Conservation (phyloP, 1,284 basidiomycete species). For the Trichosporon inkin region DNA sequence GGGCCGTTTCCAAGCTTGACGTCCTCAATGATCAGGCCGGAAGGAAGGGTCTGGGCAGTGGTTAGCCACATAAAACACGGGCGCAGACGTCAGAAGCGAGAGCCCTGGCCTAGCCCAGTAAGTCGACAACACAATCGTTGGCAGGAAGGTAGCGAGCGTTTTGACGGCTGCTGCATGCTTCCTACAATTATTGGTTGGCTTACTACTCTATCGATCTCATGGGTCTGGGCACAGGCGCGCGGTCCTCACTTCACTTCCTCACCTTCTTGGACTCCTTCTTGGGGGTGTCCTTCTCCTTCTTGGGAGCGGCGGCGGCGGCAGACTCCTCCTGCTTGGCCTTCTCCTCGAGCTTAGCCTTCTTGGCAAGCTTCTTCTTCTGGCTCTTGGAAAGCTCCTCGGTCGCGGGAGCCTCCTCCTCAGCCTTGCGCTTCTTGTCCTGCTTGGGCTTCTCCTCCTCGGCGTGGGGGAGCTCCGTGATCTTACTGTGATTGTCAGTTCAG, state of each 20-base stretch:
- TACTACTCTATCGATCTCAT: neutral
- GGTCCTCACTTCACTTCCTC: constrained; percentile 34
- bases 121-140: neutral
- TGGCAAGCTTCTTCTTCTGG: constrained; percentile 50
- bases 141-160: constrained; percentile 1
- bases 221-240: neutral
- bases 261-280: constrained; percentile 50
- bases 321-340: constrained; percentile 42
- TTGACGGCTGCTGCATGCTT: neutral
- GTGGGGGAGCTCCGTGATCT: constrained; percentile 41
- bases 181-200: constrained; percentile 3
- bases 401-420: constrained; percentile 19
- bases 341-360: constrained; percentile 45
- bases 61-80: neutral
- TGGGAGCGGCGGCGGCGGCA: constrained; percentile 54
- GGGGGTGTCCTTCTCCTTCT: constrained; percentile 20
- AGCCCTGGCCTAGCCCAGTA: neutral
- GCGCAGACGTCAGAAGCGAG: neutral
- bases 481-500: constrained; percentile 22
- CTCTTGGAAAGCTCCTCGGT: constrained; percentile 37
- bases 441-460: constrained; percentile 21
- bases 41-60: constrained; percentile 54
- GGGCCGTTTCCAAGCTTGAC: constrained; percentile 73
- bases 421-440: constrained; percentile 24
- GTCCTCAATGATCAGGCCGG: constrained; percentile 76